Evolutionary conservation across 169 alveolate species (phyloP).

Genomic region (Miamiensis avidus): DNA sequence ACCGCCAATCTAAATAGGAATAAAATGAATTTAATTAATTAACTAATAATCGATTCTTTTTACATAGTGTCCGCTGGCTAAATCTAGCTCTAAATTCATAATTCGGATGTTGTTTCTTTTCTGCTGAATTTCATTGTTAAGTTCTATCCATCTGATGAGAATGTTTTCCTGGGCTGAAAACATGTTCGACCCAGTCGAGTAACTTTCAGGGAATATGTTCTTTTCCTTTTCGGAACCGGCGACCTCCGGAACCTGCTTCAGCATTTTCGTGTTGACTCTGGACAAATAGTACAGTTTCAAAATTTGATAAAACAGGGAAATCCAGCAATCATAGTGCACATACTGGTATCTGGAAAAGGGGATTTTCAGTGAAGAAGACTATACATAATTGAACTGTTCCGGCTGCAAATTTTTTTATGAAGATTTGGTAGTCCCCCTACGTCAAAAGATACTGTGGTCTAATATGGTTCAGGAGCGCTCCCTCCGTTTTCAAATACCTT

Average conservation of each 20-base stretch:
- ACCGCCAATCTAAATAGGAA: neutral
- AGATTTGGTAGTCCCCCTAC: conserved; percentile 70
- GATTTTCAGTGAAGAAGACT: conserved; percentile 58
- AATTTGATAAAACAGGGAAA: conserved; percentile 84
- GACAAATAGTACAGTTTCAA: conserved; percentile 85
- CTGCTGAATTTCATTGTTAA: conserved; percentile 73
- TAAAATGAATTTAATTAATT: no score
- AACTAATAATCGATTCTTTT: no score
- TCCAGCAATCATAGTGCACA: conserved; percentile 75
- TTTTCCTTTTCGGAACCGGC: conserved; percentile 33
- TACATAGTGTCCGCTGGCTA: conserved; percentile 19
- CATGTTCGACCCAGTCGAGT: conserved; percentile 58
- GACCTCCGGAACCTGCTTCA: conserved; percentile 62
- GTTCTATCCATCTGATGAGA: conserved; percentile 87
- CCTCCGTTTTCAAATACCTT: conserved; percentile 80
- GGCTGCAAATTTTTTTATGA: conserved; percentile 54
- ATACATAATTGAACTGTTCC: conserved; percentile 45
- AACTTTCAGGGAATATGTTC: conserved; percentile 30
- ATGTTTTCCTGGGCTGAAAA: conserved; percentile 82
- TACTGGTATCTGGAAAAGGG: conserved; percentile 44
- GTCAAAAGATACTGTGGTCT: conserved; percentile 79
- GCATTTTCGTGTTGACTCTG: conserved; percentile 81
- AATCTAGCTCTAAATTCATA: conserved; percentile 77
- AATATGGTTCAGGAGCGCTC: conserved; percentile 81
- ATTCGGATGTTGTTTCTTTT: conserved; percentile 65